phyloP scores from a whole-genome alignment of 495 filamentous ascomycete genomes.

The Wilcoxina mikolae region DNA sequence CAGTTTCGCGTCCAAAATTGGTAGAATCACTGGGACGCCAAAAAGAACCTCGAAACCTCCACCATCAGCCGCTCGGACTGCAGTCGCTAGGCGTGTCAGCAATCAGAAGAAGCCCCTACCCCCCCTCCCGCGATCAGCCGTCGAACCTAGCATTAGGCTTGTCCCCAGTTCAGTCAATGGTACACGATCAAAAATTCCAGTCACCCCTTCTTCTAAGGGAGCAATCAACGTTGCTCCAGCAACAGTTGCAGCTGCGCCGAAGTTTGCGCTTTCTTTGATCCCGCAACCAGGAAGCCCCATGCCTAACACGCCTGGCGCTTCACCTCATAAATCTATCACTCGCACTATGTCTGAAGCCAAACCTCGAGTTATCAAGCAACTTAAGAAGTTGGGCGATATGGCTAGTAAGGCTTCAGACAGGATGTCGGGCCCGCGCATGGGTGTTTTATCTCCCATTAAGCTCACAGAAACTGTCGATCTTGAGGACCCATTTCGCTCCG shows the following conservation, averaged over 20 bases:
- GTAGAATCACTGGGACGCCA: neutral
- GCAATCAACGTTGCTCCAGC: conserved; percentile 4
- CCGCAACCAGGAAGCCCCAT: neutral
- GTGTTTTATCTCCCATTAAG: neutral
- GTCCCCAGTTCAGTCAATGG: conserved; percentile 16
- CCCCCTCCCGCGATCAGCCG: conserved; percentile 10
- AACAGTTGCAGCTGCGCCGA: conserved; percentile 17
- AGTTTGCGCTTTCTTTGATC: neutral
- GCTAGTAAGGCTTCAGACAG: conserved; percentile 10
- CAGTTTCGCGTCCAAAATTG: neutral
- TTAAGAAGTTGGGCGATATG: conserved; percentile 7
- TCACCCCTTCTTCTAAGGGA: conserved; percentile 10
- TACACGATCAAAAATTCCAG: conserved; percentile 16
- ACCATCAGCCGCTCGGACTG: neutral
- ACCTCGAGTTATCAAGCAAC: neutral
- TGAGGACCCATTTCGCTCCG: neutral
- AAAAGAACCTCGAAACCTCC: conserved; percentile 14
- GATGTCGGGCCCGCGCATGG: neutral
- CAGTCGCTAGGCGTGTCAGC: neutral
- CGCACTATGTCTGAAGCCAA: conserved; percentile 2
- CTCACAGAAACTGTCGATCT: neutral
- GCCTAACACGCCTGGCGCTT: conserved; percentile 2
- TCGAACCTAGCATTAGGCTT: conserved; percentile 11
- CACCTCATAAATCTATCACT: neutral
- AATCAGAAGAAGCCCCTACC: conserved; percentile 5